Base-by-base conservation (phyloP, 208 protist genomes). In the Trypanosoma boissoni region DNA sequence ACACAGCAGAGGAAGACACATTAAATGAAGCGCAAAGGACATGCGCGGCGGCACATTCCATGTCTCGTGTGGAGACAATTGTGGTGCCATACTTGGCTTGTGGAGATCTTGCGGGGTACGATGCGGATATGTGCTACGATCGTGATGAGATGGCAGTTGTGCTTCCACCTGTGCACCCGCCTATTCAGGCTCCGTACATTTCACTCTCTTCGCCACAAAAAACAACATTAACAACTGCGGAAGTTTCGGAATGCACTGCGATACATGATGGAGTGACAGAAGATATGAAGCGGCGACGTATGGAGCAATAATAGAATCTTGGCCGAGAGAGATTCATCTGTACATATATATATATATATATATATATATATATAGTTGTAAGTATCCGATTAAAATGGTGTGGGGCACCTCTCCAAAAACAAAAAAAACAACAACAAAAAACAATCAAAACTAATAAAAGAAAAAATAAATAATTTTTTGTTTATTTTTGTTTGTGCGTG, bases 11-110 rank as follows among this genome's bases (percentile, higher is more conserved):
- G 18, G 26, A 45, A 16, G 21, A 7, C 20, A 5, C 20, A 37
- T 48, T 21, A 23, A 20, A 28, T 16, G 24, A 31, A 14, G 2
- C 3, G 5, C 32, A 41, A 2, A 21, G 3, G 28, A 29, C 14
- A 57, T 29, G 8, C 27, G 1, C 18, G 5, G 31, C 26, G 24
- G 18, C 28, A 20, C 28, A 8, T 14, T 24, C 20, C 20, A 36
- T 16, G 26, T 3, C 14, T 16, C 34, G 26, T 5, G 21, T 66
- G 44, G 72, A 80, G 20, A 27, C 58, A 2, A 51, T 81, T 9
- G 67, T 99, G 14, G 80, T 98, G 0, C 97, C 97, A 1, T 99
- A 99, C 58, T 43, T 99, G 10, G 86, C 97, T 0, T 99, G 97
- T 54, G 98, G 98, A 14, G 97, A 99, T 71, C 74, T 99, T 3